These are phyloP conservation scores for Saccharomyces pastorianus DNA, from an alignment of 1,139 yeast species.

Conservation along the genomic window DNA sequence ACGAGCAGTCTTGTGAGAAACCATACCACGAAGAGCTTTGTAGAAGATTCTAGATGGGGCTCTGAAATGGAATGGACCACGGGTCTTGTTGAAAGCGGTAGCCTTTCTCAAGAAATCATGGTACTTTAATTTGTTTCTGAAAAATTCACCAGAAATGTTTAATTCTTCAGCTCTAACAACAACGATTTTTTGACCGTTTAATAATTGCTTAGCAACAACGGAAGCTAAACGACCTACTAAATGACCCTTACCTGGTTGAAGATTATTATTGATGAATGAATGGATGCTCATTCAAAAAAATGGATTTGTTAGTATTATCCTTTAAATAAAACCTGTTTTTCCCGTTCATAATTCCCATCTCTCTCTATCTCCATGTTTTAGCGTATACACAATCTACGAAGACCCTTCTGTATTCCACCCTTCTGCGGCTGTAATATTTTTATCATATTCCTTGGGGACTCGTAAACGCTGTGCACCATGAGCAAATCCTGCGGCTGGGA, in stretches of 20 bases:
- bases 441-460: neutral
- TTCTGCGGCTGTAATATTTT: neutral
- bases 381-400: neutral
- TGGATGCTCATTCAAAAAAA: neutral
- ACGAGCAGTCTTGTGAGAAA: slow-evolving; percentile 99
- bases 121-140: slow-evolving; percentile 99
- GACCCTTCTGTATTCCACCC: no score
- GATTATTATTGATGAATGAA: slow-evolving; percentile 2
- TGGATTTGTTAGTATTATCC: slow-evolving; percentile 9
- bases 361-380: neutral
- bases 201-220: slow-evolving; percentile 94
- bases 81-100: slow-evolving; percentile 95
- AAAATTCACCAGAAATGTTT: slow-evolving; percentile 98
- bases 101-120: slow-evolving; percentile 99
- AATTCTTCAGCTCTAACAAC: slow-evolving; percentile 96
- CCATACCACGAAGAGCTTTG: slow-evolving; percentile 99
- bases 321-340: neutral
- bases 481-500: neutral
- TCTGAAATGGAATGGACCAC: slow-evolving; percentile 99
- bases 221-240: slow-evolving; percentile 99
- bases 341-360: neutral
- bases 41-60: slow-evolving; percentile 99
- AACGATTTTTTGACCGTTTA: slow-evolving; percentile 96
- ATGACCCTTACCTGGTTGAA: slow-evolving; percentile 78
- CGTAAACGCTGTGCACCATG: neutral